Base-by-base conservation (phyloP, 371 early-diverging fungal species). In the Apophysomyces elegans region DNA sequence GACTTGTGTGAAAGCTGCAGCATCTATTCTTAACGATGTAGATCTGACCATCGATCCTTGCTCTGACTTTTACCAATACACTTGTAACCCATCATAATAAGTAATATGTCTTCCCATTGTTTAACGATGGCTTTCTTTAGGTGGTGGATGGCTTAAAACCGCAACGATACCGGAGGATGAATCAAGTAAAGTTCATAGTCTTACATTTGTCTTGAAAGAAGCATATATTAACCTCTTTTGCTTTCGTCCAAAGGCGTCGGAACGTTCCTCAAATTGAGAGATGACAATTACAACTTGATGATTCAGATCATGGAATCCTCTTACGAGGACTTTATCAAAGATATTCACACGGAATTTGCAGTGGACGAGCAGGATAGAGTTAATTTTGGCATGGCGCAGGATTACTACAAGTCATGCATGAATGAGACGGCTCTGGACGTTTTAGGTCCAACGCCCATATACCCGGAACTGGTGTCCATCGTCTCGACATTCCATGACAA, bases 341-440 rank as follows among this genome's bases (percentile, higher is more conserved):
- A 54, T 4, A 39, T 64, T 4, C n/a, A 37, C 7, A 59, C 69
- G 8, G 54, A 38, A 13, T 66, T 69, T 37, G 47, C 60, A 1
- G 64, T 58, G 16, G 64, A 63, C 4, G 68, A 71, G 16, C 56
- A 47, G 13, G 67, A 68, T 7, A 65, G 71, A 37, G 59, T 66
- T 14, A 84, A 79, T 21, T 85, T 86, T 45, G 63, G 69, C 13
- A 71, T 80, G 59, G 32, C 86, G 2, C 72, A 84, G 58, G 50
- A 71, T 14, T 74, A 83, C 2, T 89, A 84, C 54, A 54, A 65
- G 16, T 67, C 85, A 11, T 89, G 89, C 56, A 81, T 84, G 78
- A 70, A 89, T 58, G 74, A 75, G 35, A 60, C 63, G 1, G 56
- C 59, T 2, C 79, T 87, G 14, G 66, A 77, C 46, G 41, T 71